Evolutionary conservation across 805 yeast species (phyloP).

Genomic region (Sugiyamaella smithiae): DNA sequence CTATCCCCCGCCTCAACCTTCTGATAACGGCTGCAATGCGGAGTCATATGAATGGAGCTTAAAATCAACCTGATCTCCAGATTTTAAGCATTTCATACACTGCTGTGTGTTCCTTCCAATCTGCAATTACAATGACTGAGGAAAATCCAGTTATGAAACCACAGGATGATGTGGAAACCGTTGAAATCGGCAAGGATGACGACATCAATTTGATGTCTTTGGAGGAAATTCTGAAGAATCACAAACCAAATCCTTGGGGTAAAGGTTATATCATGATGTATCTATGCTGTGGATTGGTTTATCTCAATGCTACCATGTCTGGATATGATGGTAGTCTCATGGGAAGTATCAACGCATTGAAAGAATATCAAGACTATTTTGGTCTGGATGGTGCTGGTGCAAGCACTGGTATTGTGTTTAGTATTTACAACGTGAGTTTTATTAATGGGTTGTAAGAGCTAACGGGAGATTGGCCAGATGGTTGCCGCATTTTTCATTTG

Average conservation of each 20-base stretch:
- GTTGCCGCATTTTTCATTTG: slow-evolving; percentile 17
- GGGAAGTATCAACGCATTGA: slow-evolving; percentile 21
- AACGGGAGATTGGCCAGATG: slow-evolving; percentile 14
- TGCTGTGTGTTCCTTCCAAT: too few relatives aligned
- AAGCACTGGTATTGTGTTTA: slow-evolving; percentile 21
- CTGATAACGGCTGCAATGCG: too few relatives aligned
- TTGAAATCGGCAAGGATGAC: neutral
- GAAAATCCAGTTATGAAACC: too few relatives aligned
- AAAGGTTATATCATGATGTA: slow-evolving; percentile 16
- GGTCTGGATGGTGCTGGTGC: slow-evolving; percentile 10
- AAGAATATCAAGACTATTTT: slow-evolving; percentile 16
- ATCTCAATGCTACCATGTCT: slow-evolving; percentile 15
- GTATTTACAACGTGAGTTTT: slow-evolving; percentile 16
- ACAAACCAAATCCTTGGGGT: slow-evolving; percentile 16
- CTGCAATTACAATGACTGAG: too few relatives aligned
- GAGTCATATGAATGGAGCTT: too few relatives aligned
- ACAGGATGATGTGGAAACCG: neutral
- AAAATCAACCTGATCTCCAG: too few relatives aligned
- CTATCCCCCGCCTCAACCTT: too few relatives aligned
- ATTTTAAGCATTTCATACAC: too few relatives aligned
- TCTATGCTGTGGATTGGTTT: slow-evolving; percentile 13
- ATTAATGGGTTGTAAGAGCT: neutral
- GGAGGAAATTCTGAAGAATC: slow-evolving; percentile 10
- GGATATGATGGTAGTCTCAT: slow-evolving; percentile 23
- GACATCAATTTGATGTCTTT: slow-evolving; percentile 5